Evolutionary conservation across 805 yeast species (phyloP).

Genomic region (Yamadazyma endophytica): DNA sequence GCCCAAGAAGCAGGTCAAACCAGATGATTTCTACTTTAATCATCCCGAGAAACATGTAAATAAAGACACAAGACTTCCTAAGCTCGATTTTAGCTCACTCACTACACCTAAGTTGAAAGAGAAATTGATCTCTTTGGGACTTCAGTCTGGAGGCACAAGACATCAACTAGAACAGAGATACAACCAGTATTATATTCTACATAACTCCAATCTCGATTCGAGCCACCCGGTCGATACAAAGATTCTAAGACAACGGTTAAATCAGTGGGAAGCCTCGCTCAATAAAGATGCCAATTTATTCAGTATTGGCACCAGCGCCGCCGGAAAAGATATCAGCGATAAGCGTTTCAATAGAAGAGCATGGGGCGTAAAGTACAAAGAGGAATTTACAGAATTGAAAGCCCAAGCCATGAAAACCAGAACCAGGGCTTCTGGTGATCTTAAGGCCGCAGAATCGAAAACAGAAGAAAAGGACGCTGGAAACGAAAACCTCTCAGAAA

Average conservation of each 20-base stretch:
- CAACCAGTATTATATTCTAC: conserved; percentile 69
- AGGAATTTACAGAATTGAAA: conserved; percentile 37
- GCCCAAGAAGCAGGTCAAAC: not conserved
- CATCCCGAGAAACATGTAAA: conserved; percentile 22
- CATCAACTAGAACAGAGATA: conserved; percentile 64
- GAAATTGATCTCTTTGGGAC: conserved; percentile 48
- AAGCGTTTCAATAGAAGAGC: conserved; percentile 43
- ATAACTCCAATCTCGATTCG: conserved; percentile 80
- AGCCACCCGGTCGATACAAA: conserved; percentile 56
- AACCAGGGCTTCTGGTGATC: not conserved
- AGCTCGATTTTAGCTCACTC: conserved; percentile 60
- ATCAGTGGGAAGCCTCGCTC: conserved; percentile 61
- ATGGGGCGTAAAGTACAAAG: conserved; percentile 39
- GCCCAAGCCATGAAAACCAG: conserved; percentile 26
- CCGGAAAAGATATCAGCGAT: conserved; percentile 33
- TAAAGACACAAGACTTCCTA: conserved; percentile 46
- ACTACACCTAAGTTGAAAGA: conserved; percentile 58
- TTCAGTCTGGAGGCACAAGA: conserved; percentile 63
- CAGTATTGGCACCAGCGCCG: conserved; percentile 13
- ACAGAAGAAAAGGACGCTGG: conserved; percentile 1
- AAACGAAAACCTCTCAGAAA: not conserved
- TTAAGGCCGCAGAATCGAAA: not conserved
- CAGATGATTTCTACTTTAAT: conserved; percentile 25
- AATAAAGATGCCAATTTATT: conserved; percentile 19
- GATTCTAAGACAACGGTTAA: conserved; percentile 51